Evolutionary conservation across 805 yeast species (phyloP), one percentile per base, ranked within the genome.

Genomic region (Candida maesae): DNA sequence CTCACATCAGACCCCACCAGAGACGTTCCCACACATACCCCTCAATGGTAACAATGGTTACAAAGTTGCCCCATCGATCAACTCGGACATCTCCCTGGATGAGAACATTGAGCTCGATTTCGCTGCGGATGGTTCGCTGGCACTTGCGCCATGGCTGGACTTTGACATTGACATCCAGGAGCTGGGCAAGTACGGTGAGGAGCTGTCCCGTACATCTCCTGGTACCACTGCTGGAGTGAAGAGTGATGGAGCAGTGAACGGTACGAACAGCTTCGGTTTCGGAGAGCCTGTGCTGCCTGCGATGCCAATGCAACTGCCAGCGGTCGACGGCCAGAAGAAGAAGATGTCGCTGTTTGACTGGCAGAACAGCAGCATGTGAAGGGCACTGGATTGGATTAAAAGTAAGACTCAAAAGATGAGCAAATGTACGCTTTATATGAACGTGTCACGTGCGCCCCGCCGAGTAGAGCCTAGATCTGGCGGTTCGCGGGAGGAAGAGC

Each of bases 41-140:
- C n/a, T n/a, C n/a, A n/a, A n/a, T 16, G 6, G 8, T 12, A 16
- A 17, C 19, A 38, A 32, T 29, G 36, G 31, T 6, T 31, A 40
- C 25, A 44, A 44, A 23, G 39, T 41, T 4, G 41, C 43, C 2
- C 46, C 43, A 19, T 43, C 47, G 3, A 25, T 39, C 8, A 38
- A 39, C 8, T 38, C 45, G 10, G 43, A 42, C 21, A 24, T 42
- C 16, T 36, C 38, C 13, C 39, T 40, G 28, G 48, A 41, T 33
- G 53, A 55, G 29, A 50, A 50, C 41, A 42, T 55, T 2, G 67
- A 64, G 39, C 62, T 61, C 51, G 88, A 81, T 43, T 83, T 81
- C 59, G 84, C 83, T n/a, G 87, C 87, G 3, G 93, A 84, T 63
- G 91, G 88, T 1, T 84, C 91, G 0, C 63, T 84, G 30, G 91